A percentile compares a stretch with the other conserved stretches of the same genome.
These are phyloP conservation scores for Aspergillus thermomutatus DNA, from an alignment of 2,329 filamentous ascomycete genomes.

Conservation along the genomic window DNA sequence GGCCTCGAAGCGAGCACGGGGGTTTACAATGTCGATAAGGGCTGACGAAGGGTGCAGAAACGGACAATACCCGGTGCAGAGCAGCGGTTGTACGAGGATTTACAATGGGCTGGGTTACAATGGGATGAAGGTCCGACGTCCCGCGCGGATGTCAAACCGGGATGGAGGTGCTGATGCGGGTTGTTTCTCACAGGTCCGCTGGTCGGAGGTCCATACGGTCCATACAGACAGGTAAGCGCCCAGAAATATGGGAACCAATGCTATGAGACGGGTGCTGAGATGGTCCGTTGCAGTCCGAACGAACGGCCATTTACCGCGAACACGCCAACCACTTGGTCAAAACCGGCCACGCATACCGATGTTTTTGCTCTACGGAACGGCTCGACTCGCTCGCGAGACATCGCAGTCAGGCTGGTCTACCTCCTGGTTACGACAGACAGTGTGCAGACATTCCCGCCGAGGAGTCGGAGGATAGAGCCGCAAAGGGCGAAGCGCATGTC, in stretches of 20 bases:
- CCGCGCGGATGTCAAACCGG: neutral
- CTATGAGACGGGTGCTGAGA: neutral
- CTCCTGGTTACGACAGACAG: conserved; percentile 65
- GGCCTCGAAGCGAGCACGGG: conserved; percentile 15
- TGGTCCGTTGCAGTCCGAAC: conserved; percentile 62
- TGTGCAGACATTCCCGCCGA: conserved; percentile 65
- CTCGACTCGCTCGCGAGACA: conserved; percentile 64
- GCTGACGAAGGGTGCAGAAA: conserved; percentile 55
- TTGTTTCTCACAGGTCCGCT: conserved; percentile 60
- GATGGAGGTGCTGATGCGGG: neutral
- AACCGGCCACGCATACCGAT: conserved; percentile 77
- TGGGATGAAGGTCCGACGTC: conserved; percentile 78
- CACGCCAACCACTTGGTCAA: conserved; percentile 68
- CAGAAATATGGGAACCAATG: neutral
- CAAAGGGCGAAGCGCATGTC: conserved; percentile 67
- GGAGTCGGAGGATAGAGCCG: conserved; percentile 69
- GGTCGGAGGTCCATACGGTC: conserved; percentile 74
- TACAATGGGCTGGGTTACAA: conserved; percentile 81
- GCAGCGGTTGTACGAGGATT: conserved; percentile 69
- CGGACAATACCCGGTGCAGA: conserved; percentile 80
- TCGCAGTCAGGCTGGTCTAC: conserved; percentile 57
- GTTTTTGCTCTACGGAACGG: conserved; percentile 78
- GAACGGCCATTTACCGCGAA: conserved; percentile 67
- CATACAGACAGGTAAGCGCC: conserved; percentile 71
- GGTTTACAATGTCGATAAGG: neutral